These are phyloP conservation scores for Podospora appendiculata DNA, from an alignment of 495 filamentous ascomycete species.

Conservation along the genomic window DNA sequence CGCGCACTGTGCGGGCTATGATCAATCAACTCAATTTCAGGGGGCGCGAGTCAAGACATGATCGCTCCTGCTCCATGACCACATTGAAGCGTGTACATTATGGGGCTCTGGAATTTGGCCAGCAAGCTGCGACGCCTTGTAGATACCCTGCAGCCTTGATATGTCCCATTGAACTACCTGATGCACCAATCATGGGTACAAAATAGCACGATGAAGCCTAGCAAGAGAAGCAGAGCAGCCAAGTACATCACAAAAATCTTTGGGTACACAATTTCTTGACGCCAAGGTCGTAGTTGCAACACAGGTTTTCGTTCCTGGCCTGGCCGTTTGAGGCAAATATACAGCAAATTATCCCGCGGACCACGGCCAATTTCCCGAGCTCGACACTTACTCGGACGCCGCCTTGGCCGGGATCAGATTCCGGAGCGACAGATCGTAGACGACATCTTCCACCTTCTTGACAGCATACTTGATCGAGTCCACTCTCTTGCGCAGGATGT, in stretches of 20 bases:
- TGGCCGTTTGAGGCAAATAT: no score
- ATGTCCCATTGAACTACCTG: no score
- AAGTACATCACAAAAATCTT: no score
- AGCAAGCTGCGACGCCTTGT: no score
- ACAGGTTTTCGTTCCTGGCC: background rate
- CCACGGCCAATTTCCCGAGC: background rate
- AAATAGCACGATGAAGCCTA: no score
- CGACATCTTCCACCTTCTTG: conserved; percentile 97
- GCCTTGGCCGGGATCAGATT: conserved; percentile 58
- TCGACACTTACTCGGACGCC: conserved; percentile 9
- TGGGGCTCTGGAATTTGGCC: no score
- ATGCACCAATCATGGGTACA: no score
- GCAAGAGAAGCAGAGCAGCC: no score
- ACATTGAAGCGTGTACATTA: no score
- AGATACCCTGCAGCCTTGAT: no score
- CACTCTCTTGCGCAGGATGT: conserved; percentile 74
- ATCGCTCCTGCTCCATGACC: background rate
- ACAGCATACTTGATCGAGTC: conserved; percentile 95
- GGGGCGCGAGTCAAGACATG: background rate
- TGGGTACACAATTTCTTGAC: background rate
- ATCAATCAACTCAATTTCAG: background rate
- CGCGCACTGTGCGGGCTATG: background rate
- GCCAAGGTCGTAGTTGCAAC: background rate
- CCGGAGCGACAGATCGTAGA: conserved; percentile 85
- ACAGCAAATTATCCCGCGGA: background rate